Evolutionary conservation across 352 stramenopile species (phyloP), one percentile per base, ranked within the genome.

Genomic region (Globisporangium cystogenes): DNA sequence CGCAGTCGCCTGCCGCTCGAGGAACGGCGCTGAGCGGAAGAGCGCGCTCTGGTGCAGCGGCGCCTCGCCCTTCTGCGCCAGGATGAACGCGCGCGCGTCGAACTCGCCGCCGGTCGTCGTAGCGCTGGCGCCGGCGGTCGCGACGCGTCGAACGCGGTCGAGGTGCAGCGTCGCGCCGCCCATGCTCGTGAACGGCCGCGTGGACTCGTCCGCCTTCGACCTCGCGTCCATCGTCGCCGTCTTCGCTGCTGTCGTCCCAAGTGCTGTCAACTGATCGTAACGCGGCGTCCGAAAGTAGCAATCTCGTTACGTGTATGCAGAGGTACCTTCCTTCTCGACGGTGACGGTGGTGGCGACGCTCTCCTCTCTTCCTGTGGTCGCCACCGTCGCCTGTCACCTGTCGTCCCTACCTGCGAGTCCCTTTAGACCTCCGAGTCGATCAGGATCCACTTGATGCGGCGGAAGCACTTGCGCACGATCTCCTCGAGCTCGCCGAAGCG

Each of bases 391-490:
- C n/a, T n/a, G n/a, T n/a, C n/a, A n/a, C n/a, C n/a, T n/a, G n/a
- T n/a, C n/a, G n/a, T n/a, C n/a, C n/a, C n/a, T n/a, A n/a, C n/a
- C n/a, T n/a, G n/a, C n/a, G n/a, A n/a, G n/a, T n/a, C n/a, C n/a
- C 33, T 6, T 87, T 89, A 93, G 33, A 91, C 80, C 61, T 94
- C 83, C 31, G 83, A 94, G 56, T 96, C 87, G 58, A 93, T 93
- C 29, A 96, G 71, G 67, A 96, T 96, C 84, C 87, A 96, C 67
- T 93, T 95, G 67, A 96, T 93, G 57, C 87, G 85, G 55, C 82
- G 82, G 70, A 94, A 96, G 73, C 82, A 93, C 67, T 96, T 96
- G 37, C 87, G 85, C 49, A 96, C 84, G 46, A 96, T 93, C 56
- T 95, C 83, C 54, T 94, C 82, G 33, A 96, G 62, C 40, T 88